Evolutionary conservation across 306 rosid genomes (phyloP).

Genomic region (Cicer yamashitae): DNA sequence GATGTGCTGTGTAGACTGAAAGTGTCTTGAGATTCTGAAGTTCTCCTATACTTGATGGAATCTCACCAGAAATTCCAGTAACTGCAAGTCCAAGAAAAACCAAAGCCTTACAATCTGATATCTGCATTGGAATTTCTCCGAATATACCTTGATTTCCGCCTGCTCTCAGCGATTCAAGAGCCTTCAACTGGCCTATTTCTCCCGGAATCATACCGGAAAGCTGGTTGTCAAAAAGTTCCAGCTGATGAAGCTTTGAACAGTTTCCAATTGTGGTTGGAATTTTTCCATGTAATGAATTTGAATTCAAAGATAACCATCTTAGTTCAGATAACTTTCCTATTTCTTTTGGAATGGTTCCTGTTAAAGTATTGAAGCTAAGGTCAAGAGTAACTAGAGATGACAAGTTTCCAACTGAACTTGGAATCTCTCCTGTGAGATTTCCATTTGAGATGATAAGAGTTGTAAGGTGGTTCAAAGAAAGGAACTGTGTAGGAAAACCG

Average conservation of each 20-base stretch:
- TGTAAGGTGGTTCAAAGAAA: constrained; percentile 65
- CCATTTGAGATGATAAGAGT: constrained; percentile 74
- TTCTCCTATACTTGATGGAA: constrained; percentile 77
- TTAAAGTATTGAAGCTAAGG: constrained; percentile 83
- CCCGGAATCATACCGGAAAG: constrained; percentile 77
- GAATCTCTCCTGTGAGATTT: constrained; percentile 82
- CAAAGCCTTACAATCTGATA: constrained; percentile 72
- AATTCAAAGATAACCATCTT: constrained; percentile 63
- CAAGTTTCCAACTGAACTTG: constrained; percentile 70
- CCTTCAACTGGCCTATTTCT: constrained; percentile 67
- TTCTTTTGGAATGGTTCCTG: constrained; percentile 73
- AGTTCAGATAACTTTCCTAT: constrained; percentile 65
- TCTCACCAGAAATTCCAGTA: constrained; percentile 78
- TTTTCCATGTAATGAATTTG: constrained; percentile 69
- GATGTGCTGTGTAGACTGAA: constrained; percentile 81
- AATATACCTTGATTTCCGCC: constrained; percentile 82
- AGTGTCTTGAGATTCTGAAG: constrained; percentile 77
- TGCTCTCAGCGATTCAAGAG: constrained; percentile 68
- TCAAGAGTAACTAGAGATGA: constrained; percentile 71
- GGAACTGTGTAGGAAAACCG: constrained; percentile 69
- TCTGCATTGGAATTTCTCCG: constrained; percentile 86
- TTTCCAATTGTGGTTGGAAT: constrained; percentile 80
- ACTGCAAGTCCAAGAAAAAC: constrained; percentile 83
- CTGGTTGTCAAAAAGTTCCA: constrained; percentile 80
- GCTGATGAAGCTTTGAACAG: constrained; percentile 71